phyloP scores from a whole-genome alignment of 1,139 yeast genomes.

The Diutina mesorugosa region DNA sequence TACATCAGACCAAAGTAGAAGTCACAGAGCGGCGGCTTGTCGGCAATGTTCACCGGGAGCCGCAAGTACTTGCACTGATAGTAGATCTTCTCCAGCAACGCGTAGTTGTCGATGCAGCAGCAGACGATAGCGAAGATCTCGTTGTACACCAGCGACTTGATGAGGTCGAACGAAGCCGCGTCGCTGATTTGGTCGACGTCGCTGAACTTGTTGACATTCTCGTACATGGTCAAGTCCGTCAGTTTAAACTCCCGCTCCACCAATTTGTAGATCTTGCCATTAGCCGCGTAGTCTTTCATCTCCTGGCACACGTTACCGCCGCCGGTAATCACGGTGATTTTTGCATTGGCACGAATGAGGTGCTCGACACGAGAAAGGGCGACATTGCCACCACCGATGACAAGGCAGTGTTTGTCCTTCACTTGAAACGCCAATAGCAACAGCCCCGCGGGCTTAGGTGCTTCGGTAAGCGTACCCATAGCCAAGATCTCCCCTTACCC shows the following conservation, averaged over 20 bases:
- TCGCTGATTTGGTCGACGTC: conserved; percentile 9
- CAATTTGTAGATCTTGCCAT: conserved; percentile 32
- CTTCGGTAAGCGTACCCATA: neutral
- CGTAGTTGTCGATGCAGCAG: conserved; percentile 68
- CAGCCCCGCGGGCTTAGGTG: conserved; percentile 1
- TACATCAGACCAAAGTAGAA: conserved; percentile 78
- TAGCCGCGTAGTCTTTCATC: conserved; percentile 19
- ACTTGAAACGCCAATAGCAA: conserved; percentile 62
- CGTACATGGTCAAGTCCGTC: conserved; percentile 39
- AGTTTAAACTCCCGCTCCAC: conserved; percentile 27
- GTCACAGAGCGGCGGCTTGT: conserved; percentile 72
- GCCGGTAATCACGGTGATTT: conserved; percentile 56
- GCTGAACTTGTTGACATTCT: conserved; percentile 7
- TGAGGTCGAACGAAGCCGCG: conserved; percentile 14
- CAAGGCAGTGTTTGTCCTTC: conserved; percentile 48
- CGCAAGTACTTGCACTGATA: conserved; percentile 40
- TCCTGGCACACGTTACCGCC: conserved; percentile 28
- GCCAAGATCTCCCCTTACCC: neutral
- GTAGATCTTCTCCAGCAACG: conserved; percentile 44
- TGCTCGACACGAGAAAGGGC: conserved; percentile 62
- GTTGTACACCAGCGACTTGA: conserved; percentile 18
- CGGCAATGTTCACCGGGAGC: conserved; percentile 73
- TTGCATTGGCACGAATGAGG: conserved; percentile 56
- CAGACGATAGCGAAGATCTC: conserved; percentile 51
- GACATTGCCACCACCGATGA: conserved; percentile 77